Percentiles rank a stretch among this genome's conserved stretches.
phyloP scores from a whole-genome alignment of 2,329 filamentous ascomycete species.

The Metarhizium anisopliae region DNA sequence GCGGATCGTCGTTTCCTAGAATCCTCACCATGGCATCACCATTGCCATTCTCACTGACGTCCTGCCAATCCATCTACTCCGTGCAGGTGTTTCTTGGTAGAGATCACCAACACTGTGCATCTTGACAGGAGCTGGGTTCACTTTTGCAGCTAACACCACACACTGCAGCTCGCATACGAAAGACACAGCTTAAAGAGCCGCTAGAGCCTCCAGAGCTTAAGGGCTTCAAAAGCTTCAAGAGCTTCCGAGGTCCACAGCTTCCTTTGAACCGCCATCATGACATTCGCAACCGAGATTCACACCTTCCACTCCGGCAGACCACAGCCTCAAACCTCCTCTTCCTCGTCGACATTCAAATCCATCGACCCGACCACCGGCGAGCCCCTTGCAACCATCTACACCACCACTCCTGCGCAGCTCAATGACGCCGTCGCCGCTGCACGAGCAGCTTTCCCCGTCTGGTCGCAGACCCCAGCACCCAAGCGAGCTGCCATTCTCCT shows the following conservation, averaged over 20 bases:
- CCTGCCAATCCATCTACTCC: no score
- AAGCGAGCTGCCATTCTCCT: slow-evolving; percentile 71
- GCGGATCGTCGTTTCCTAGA: no score
- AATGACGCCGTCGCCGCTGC: slow-evolving; percentile 66
- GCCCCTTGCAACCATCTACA: slow-evolving; percentile 62
- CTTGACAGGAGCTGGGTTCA: no score
- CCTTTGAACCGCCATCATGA: slow-evolving; percentile 15
- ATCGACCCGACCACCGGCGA: slow-evolving; percentile 65
- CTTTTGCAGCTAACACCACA: no score
- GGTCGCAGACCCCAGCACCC: slow-evolving; percentile 68
- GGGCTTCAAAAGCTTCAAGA: neutral
- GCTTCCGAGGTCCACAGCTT: slow-evolving; percentile 1
- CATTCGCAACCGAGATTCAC: slow-evolving; percentile 34
- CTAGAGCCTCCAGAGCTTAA: no score
- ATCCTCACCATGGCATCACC: no score
- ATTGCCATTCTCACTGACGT: no score
- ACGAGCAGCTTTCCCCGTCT: slow-evolving; percentile 60
- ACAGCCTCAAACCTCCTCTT: slow-evolving; percentile 47
- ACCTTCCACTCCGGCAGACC: slow-evolving; percentile 68
- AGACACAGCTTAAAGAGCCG: neutral
- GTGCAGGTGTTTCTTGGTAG: no score
- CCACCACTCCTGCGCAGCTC: slow-evolving; percentile 57
- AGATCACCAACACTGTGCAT: no score
- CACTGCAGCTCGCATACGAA: no score
- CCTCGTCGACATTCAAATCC: slow-evolving; percentile 57